phyloP scores from a whole-genome alignment of 2,329 filamentous ascomycete species.

The Fusarium sp. region DNA sequence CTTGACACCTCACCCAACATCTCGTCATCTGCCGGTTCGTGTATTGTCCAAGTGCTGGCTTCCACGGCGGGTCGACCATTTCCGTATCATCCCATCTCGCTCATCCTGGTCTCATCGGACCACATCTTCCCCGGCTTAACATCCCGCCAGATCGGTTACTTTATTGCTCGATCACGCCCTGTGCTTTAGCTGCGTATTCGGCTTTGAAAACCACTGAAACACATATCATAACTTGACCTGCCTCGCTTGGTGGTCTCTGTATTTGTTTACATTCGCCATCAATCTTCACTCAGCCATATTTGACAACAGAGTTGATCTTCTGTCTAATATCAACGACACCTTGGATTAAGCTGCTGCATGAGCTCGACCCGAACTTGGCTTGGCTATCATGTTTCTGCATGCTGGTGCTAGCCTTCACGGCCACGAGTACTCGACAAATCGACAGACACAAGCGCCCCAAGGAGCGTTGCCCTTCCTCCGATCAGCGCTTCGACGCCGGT shows the following conservation, averaged over 20 bases:
- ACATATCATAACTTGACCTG: conserved; percentile 32
- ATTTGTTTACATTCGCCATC: background rate
- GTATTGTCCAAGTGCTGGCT: conserved; percentile 39
- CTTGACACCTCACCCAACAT: conserved; percentile 6
- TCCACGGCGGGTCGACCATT: conserved; percentile 24
- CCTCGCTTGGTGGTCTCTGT: conserved; percentile 6
- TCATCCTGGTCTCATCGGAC: conserved; percentile 44
- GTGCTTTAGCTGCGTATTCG: conserved; percentile 28
- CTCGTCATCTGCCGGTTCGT: conserved; percentile 13
- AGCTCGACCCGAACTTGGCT: conserved; percentile 24
- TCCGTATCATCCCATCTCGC: conserved; percentile 37
- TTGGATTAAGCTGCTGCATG: conserved; percentile 31
- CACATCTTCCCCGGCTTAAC: conserved; percentile 34
- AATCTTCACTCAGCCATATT: background rate
- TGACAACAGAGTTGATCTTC: background rate
- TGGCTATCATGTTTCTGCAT: conserved; percentile 65
- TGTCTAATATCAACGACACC: background rate
- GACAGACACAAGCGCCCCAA: conserved; percentile 47
- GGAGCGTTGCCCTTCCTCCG: conserved; percentile 55
- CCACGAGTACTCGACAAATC: conserved; percentile 64
- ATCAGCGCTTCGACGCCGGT: conserved; percentile 53
- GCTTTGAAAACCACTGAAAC: conserved; percentile 24
- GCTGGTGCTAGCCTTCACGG: conserved; percentile 69
- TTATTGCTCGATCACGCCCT: conserved; percentile 33
- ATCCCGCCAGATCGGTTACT: conserved; percentile 40